Percentiles rank a stretch among this genome's conserved stretches.
Evolutionary conservation across 2,329 filamentous ascomycete species (phyloP).

Genomic region (Neofusicoccum umdonicola): DNA sequence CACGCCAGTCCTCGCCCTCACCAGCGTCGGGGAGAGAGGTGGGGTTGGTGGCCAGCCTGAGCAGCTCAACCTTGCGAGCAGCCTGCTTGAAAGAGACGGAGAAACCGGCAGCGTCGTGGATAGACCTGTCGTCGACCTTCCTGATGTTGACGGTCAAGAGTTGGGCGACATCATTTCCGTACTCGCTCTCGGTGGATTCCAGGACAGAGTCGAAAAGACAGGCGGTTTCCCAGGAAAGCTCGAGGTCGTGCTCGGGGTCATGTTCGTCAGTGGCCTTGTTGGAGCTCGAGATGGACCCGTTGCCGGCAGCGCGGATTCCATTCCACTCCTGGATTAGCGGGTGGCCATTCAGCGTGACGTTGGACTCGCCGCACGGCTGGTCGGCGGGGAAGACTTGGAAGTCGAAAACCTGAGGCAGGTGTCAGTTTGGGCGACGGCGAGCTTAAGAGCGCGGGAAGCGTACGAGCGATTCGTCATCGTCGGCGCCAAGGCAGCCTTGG

Average conservation of each 20-base stretch:
- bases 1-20: constrained; percentile 35
- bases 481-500: constrained; percentile 41
- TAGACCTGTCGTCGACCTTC: constrained; percentile 34
- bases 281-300: constrained; percentile 31
- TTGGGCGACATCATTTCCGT: constrained; percentile 31
- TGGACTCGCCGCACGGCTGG: constrained; percentile 38
- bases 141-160: constrained; percentile 41
- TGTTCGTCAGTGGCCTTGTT: constrained; percentile 23
- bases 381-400: constrained; percentile 39
- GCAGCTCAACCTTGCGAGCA: constrained; percentile 34
- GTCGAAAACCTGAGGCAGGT: constrained; percentile 37
- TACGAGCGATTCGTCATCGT: constrained; percentile 42
- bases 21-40: constrained; percentile 29
- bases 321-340: constrained; percentile 38
- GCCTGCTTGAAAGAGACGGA: constrained; percentile 41
- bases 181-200: constrained; percentile 18
- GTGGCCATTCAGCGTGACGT: constrained; percentile 44
- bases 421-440: constrained; percentile 37
- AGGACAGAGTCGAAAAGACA: constrained; percentile 33
- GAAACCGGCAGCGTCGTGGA: constrained; percentile 35
- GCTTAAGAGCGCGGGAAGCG: constrained; percentile 25
- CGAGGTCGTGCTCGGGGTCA: constrained; percentile 29
- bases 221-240: constrained; percentile 38
- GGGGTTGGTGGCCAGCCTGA: constrained; percentile 34
- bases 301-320: constrained; percentile 36